These are phyloP conservation scores for Dactylonectria macrodidyma DNA, from an alignment of 2,329 filamentous ascomycete species.

Conservation along the genomic window DNA sequence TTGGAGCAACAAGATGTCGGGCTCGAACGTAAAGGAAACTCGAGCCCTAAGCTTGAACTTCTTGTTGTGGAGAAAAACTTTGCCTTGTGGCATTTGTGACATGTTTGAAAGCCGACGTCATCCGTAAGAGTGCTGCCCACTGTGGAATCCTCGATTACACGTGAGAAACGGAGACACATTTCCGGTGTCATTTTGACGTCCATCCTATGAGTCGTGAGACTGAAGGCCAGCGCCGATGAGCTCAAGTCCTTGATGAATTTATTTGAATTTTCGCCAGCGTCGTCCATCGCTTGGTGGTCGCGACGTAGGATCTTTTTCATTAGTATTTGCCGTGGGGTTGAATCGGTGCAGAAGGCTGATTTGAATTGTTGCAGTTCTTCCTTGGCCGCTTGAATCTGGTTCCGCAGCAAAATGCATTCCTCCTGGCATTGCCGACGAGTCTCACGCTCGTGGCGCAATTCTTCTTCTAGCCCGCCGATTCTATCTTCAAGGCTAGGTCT, in stretches of 20 bases:
- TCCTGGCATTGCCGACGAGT: background rate
- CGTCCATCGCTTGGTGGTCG: background rate
- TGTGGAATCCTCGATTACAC: background rate
- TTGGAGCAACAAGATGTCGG: conserved; percentile 1
- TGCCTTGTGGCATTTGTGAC: background rate
- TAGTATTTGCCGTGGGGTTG: background rate
- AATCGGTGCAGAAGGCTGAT: background rate
- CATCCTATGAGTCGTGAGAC: background rate
- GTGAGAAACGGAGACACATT: background rate
- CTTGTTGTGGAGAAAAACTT: background rate
- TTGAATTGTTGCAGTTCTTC: background rate
- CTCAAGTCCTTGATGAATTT: background rate
- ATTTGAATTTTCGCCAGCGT: background rate
- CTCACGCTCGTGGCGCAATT: background rate
- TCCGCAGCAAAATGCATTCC: background rate
- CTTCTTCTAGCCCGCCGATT: background rate
- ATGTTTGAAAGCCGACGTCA: background rate
- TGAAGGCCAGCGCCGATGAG: background rate
- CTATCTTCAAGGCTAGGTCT: background rate
- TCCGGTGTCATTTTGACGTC: background rate
- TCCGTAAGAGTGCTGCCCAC: background rate
- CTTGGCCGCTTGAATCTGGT: background rate
- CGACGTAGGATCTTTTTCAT: background rate
- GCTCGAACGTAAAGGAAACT: background rate
- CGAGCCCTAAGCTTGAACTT: background rate